A percentile compares a stretch with the other conserved stretches of the same genome.
Evolutionary conservation across 1,284 basidiomycete genomes (phyloP).

Genomic region (Spongiforma sp.): DNA sequence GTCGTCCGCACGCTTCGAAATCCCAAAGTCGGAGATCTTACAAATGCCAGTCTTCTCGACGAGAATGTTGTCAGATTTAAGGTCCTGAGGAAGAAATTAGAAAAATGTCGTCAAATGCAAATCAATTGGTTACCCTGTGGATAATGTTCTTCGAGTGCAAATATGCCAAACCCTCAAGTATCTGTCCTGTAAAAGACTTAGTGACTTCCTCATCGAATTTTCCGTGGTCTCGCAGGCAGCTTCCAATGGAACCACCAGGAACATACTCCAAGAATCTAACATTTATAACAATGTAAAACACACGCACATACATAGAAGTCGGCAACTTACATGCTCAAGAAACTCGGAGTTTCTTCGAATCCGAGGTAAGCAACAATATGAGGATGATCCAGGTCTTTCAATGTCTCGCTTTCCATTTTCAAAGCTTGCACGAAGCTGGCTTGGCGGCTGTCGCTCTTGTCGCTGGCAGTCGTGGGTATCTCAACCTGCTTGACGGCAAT

Average conservation of each 20-base stretch:
- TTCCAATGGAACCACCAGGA: constrained; percentile 95
- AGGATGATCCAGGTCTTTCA: constrained; percentile 97
- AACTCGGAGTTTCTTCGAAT: constrained; percentile 92
- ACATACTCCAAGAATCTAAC: constrained; percentile 96
- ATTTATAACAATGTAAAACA: constrained; percentile 12
- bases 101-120: background rate
- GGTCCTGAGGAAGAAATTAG: constrained; percentile 60
- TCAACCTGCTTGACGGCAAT: constrained; percentile 99
- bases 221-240: constrained; percentile 91
- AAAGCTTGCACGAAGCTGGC: constrained; percentile 88
- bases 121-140: constrained; percentile 70
- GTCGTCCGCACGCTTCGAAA: constrained; percentile 89
- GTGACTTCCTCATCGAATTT: constrained; percentile 94
- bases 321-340: constrained; percentile 86
- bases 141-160: constrained; percentile 92
- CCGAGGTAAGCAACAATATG: constrained; percentile 98
- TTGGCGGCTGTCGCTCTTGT: constrained; percentile 89
- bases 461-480: constrained; percentile 87
- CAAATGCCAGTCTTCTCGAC: constrained; percentile 93
- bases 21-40: constrained; percentile 99
- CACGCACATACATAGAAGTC: no score
- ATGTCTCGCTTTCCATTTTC: constrained; percentile 92
- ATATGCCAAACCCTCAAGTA: constrained; percentile 91
- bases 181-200: constrained; percentile 93
- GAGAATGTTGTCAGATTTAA: constrained; percentile 99